Evolutionary conservation across 345 rosid genomes (phyloP), one percentile per base, ranked within the genome.

Genomic region (Schrenkiella parvula): DNA sequence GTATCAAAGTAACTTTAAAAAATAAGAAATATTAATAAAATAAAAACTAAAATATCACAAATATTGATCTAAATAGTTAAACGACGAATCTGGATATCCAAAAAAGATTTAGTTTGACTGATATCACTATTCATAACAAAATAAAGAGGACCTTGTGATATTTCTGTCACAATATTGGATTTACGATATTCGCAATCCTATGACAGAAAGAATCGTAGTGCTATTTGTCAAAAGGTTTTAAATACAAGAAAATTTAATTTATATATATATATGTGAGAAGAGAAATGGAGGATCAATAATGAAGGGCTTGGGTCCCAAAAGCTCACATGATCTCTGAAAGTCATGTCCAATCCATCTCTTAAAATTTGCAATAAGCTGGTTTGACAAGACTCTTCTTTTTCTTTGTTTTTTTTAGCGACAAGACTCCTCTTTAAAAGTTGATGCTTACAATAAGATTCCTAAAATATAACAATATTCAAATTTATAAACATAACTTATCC

Each of bases 281-380:
- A 23, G 55, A 70, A 70, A 37, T 38, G 31, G 61, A 38, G 53
- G 60, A 39, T 38, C 59, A 48, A 51, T 61, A 41, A 74, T 64
- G 48, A 78, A 65, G 72, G 8, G 15, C 51, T 76, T 83, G 91
- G 82, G 72, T 37, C 78, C 80, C 62, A 77, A 48, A 64, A 57
- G 38, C 51, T 82, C 86, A 85, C 87, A 80, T 80, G 86, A 42
- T 53, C 51, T 18, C 53, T 41, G 70, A 63, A 42, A 71, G 79
- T 76, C 75, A 17, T 72, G 84, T 82, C 83, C 81, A 85, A 78
- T 80, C 81, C 75, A 80, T 75, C 69, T 70, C 82, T 80, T 81
- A 78, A 67, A 75, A 34, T 29, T 61, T 74, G 68, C 74, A 75
- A 75, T 61, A 75, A 51, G 54, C 34, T 75, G 63, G 61, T 55